These are phyloP conservation scores for Tausonia pullulans DNA, from an alignment of 1,284 basidiomycete species.

Conservation along the genomic window DNA sequence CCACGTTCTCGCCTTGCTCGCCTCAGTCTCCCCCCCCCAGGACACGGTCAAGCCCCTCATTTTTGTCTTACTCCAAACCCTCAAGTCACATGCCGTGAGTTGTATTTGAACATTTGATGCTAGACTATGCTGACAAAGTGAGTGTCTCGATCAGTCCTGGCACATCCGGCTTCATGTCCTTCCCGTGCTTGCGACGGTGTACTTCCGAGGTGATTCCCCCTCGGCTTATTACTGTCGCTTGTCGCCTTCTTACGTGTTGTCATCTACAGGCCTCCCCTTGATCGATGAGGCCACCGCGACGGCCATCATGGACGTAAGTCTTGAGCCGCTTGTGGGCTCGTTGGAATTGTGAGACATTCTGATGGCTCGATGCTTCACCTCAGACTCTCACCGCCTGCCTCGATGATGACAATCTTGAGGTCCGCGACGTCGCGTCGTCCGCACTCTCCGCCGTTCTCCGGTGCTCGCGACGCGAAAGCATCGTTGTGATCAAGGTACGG, in stretches of 20 bases:
- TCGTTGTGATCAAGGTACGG: conserved; percentile 67
- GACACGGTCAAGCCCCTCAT: conserved; percentile 37
- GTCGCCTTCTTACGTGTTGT: no score
- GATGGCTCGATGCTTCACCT: conserved; percentile 16
- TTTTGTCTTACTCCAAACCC: conserved; percentile 32
- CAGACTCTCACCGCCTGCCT: conserved; percentile 60
- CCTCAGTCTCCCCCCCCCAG: conserved; percentile 38
- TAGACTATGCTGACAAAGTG: background rate
- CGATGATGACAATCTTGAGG: conserved; percentile 83
- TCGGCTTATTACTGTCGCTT: no score
- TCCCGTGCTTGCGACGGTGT: conserved; percentile 36
- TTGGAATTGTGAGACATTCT: no score
- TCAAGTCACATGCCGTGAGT: conserved; percentile 32
- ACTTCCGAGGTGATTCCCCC: conserved; percentile 34
- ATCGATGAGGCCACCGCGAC: conserved; percentile 55
- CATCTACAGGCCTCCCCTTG: conserved; percentile 47
- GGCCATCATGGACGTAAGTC: conserved; percentile 57
- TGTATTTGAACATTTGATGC: background rate
- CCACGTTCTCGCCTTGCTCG: conserved; percentile 35
- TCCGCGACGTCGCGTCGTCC: conserved; percentile 76
- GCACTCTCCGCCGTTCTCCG: conserved; percentile 78
- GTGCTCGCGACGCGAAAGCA: conserved; percentile 82
- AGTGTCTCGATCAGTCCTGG: conserved; percentile 32
- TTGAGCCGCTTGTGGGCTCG: no score
- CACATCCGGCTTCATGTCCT: conserved; percentile 39